These are phyloP conservation scores for Multifurca ochricompacta DNA, from an alignment of 768 basidiomycete species.

Conservation along the genomic window DNA sequence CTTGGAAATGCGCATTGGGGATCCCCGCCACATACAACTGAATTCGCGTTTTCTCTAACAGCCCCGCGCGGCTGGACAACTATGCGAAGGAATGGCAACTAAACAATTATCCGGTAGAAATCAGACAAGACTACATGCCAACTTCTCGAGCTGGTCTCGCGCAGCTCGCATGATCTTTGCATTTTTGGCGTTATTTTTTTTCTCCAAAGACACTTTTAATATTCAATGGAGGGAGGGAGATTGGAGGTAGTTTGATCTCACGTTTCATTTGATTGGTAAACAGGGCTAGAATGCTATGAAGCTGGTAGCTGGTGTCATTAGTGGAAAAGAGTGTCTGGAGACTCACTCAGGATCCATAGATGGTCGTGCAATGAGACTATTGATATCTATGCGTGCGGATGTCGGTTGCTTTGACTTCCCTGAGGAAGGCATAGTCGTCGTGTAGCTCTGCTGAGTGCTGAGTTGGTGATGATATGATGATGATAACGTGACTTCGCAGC, in stretches of 20 bases:
- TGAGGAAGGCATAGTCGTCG: background rate
- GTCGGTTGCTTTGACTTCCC: background rate
- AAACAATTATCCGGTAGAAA: background rate
- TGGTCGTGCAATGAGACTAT: background rate
- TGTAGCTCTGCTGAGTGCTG: too few relatives aligned
- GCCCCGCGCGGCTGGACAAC: background rate
- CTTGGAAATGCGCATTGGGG: constrained; percentile 1
- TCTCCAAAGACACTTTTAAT: background rate
- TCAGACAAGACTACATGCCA: background rate
- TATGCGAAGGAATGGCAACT: background rate
- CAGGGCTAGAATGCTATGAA: constrained; percentile 1
- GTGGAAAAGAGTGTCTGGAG: background rate
- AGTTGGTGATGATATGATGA: too few relatives aligned
- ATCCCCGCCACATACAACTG: constrained; percentile 7
- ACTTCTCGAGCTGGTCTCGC: constrained; percentile 11
- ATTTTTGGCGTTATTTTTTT: background rate
- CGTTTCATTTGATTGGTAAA: constrained; percentile 7
- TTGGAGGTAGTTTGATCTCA: background rate
- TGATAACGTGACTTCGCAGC: too few relatives aligned
- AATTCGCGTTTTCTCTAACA: background rate
- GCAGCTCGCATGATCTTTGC: constrained; percentile 5
- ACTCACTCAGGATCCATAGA: constrained; percentile 2
- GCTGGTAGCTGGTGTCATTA: background rate
- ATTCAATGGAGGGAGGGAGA: background rate
- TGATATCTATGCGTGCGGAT: background rate